phyloP scores from a whole-genome alignment of 129 eudicot species.

The Helichrysum umbraculigerum region DNA sequence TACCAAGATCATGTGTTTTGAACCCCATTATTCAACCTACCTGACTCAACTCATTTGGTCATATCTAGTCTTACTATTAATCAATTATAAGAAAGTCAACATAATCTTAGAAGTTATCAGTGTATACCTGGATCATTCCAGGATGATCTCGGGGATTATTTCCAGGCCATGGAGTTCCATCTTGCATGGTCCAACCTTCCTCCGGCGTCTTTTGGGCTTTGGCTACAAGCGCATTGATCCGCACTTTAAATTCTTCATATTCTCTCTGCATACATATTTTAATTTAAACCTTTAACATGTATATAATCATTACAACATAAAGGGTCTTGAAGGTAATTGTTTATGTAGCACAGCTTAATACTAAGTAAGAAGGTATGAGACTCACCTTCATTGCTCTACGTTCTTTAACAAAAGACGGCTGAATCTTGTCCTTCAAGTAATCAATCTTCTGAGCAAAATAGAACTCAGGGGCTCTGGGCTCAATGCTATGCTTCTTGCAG shows the following conservation, averaged over 20 bases:
- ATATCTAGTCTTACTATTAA: background rate
- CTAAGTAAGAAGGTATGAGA: background rate
- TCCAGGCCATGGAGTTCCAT: conserved; percentile 94
- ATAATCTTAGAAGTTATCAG: background rate
- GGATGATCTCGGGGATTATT: conserved; percentile 90
- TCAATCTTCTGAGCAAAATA: conserved; percentile 90
- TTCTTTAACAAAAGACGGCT: conserved; percentile 88
- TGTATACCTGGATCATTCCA: conserved; percentile 84
- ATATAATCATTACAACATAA: background rate
- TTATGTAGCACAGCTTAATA: background rate
- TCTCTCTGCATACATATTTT: conserved; percentile 53
- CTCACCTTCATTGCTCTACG: conserved; percentile 87
- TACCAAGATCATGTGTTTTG: background rate
- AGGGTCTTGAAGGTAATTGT: background rate
- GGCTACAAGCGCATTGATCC: conserved; percentile 77
- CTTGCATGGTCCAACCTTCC: conserved; percentile 98
- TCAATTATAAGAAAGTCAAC: background rate
- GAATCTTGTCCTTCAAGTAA: conserved; percentile 83
- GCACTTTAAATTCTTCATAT: conserved; percentile 74
- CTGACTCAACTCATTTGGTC: background rate
- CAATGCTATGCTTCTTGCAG: conserved; percentile 78
- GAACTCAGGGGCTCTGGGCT: conserved; percentile 91
- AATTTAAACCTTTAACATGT: background rate
- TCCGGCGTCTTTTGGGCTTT: conserved; percentile 83
- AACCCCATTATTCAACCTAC: background rate